Evolutionary conservation across 2,329 filamentous ascomycete genomes (phyloP).

Genomic region (Atkinsonella hypoxylon): DNA sequence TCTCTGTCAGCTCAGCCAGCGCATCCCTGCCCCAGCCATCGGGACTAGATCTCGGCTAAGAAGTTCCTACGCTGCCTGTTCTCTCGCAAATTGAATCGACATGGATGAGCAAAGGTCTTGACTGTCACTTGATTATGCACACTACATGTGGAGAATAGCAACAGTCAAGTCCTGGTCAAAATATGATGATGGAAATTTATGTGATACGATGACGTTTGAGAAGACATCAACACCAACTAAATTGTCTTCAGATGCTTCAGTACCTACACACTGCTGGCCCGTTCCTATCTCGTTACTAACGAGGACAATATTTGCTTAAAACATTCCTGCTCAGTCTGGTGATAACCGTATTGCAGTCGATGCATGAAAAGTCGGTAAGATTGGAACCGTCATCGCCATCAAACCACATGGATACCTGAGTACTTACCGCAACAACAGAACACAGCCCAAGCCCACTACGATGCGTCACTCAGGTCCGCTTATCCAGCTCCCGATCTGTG

Average conservation of each 20-base stretch:
- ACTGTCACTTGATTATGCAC: background rate
- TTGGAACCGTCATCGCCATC: background rate
- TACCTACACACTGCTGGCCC: background rate
- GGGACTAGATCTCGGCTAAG: background rate
- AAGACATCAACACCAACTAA: background rate
- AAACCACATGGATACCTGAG: background rate
- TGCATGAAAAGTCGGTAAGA: no score
- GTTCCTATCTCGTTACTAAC: no score
- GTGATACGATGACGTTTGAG: background rate
- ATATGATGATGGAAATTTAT: background rate
- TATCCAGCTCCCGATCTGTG: background rate
- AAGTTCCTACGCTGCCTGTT: background rate
- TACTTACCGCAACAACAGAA: background rate
- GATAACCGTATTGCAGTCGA: no score
- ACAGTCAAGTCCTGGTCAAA: background rate
- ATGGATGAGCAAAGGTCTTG: background rate
- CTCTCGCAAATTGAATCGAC: background rate
- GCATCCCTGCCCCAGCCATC: background rate
- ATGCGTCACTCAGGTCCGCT: background rate
- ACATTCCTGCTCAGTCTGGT: no score
- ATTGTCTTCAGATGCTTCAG: background rate
- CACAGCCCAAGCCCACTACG: background rate
- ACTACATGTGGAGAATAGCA: background rate
- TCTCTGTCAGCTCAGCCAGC: background rate
- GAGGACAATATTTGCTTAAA: no score